Percentiles rank a stretch among this genome's conserved stretches.
These are phyloP conservation scores for Apocynum venetum DNA, from an alignment of 257 asterid species.

Conservation along the genomic window DNA sequence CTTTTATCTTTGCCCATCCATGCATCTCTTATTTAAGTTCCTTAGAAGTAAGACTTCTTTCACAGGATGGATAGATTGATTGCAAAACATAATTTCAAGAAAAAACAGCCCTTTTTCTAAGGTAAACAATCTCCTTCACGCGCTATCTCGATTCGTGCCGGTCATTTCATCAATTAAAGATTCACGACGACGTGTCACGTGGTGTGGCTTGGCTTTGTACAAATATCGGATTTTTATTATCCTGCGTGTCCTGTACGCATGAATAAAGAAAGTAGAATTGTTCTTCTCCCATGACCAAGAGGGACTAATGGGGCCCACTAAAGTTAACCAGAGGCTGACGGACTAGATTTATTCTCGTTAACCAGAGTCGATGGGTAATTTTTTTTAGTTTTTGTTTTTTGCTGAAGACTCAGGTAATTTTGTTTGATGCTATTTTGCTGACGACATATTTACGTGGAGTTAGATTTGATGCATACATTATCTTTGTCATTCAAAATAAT, in stretches of 20 bases:
- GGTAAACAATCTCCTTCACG: background rate
- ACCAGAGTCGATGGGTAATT: no score
- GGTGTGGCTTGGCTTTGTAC: background rate
- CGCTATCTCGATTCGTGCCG: background rate
- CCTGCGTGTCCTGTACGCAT: slow-evolving; percentile 8
- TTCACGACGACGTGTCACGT: background rate
- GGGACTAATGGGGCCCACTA: background rate
- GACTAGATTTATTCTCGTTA: no score
- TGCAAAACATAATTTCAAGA: slow-evolving; percentile 9
- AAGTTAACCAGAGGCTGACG: no score
- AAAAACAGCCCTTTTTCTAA: slow-evolving; percentile 3
- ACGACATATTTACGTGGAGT: no score
- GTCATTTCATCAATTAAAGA: background rate
- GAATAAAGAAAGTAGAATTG: background rate
- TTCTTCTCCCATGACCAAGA: background rate
- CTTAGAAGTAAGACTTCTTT: slow-evolving; percentile 2
- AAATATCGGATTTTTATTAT: background rate
- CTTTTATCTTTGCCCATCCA: slow-evolving; percentile 14
- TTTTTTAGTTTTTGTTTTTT: no score
- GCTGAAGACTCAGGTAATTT: no score
- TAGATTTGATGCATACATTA: no score
- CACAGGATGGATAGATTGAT: slow-evolving; percentile 6
- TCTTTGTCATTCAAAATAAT: no score
- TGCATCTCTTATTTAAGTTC: slow-evolving; percentile 7
- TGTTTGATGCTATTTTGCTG: no score